Evolutionary conservation across 306 rosid species (phyloP), one percentile per base, ranked within the genome.

Genomic region (Vigna radiata): DNA sequence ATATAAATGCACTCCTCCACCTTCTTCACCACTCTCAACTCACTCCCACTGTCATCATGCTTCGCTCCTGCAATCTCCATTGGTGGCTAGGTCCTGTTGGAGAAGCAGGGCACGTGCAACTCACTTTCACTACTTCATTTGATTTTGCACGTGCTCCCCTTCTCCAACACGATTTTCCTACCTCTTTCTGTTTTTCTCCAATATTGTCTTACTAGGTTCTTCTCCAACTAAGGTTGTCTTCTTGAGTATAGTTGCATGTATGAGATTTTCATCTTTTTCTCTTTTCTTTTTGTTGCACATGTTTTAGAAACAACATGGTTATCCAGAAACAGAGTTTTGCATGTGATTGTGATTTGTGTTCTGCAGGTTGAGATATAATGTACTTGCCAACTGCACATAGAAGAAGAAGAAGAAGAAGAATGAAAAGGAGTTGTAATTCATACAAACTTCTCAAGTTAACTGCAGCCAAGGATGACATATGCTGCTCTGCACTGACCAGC

Each of bases 51-150:
- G 73, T 49, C 25, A 25, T 7, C 41, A 10, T 8, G 61, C 16
- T 50, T 70, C 67, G 63, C 36, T n/a, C n/a, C n/a, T 56, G 12
- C 9, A 41, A 7, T 17, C 54, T 29, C 37, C 56, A 83, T 79
- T 85, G 88, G 94, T 54, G 92, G 85, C 86, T 82, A 81, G 71
- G 63, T 84, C 88, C 67, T 68, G 96, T 62, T 90, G 97, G 97
- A 93, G 97, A 93, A 89, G 96, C 96, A 93, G 97, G 97, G 94
- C 97, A 90, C 97, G 96, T 93, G 97, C 97, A 93, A 72, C 17
- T n/a, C 33, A 36, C 27, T 58, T 50, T 13, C 70, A 37, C 2
- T 16, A n/a, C 59, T 14, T 49, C 1, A 31, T 68, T 17, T 50
- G 43, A 61, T 25, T 63, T 83, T 93, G 92, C 97, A 87, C 97